A percentile compares a stretch with the other conserved stretches of the same genome.
These are phyloP conservation scores for Russula sp. DNA, from an alignment of 768 basidiomycete species.

Conservation along the genomic window DNA sequence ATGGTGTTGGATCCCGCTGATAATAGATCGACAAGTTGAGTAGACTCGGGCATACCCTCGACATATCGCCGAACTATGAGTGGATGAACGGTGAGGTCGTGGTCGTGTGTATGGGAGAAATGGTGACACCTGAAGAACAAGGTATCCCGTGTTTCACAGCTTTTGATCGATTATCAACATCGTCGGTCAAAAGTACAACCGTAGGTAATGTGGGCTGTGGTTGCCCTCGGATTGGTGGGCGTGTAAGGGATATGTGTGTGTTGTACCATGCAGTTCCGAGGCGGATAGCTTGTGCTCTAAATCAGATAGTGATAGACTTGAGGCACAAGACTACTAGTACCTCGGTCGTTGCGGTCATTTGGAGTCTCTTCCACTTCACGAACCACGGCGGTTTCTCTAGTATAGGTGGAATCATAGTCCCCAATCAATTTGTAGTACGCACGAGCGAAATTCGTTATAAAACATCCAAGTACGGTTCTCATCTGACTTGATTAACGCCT, in stretches of 20 bases:
- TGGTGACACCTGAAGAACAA: slow-evolving; percentile 48
- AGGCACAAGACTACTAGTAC: slow-evolving; percentile 32
- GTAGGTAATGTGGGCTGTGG: slow-evolving; percentile 40
- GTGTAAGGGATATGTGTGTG: slow-evolving; percentile 52
- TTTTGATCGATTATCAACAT: slow-evolving; percentile 72
- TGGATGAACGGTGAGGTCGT: neutral
- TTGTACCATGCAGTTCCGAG: slow-evolving; percentile 85
- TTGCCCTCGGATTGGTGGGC: slow-evolving; percentile 46
- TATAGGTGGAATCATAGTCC: neutral
- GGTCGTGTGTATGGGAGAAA: neutral
- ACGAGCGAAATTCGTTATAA: slow-evolving; percentile 84
- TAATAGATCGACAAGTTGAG: slow-evolving; percentile 72
- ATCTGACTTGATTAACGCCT: slow-evolving; percentile 74
- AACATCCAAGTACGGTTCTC: slow-evolving; percentile 82
- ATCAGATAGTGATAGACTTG: slow-evolving; percentile 1
- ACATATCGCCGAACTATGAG: slow-evolving; percentile 70
- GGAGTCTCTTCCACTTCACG: slow-evolving; percentile 74
- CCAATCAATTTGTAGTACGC: slow-evolving; percentile 27
- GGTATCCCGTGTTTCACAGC: slow-evolving; percentile 60
- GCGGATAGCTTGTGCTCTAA: slow-evolving; percentile 65
- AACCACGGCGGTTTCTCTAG: slow-evolving; percentile 73
- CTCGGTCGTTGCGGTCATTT: slow-evolving; percentile 93
- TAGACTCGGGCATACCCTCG: slow-evolving; percentile 57
- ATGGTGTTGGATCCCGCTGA: slow-evolving; percentile 60
- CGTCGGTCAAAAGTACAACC: slow-evolving; percentile 84